Conservation (phyloP, 257 asterid species). For the Handroanthus guayacan region DNA sequence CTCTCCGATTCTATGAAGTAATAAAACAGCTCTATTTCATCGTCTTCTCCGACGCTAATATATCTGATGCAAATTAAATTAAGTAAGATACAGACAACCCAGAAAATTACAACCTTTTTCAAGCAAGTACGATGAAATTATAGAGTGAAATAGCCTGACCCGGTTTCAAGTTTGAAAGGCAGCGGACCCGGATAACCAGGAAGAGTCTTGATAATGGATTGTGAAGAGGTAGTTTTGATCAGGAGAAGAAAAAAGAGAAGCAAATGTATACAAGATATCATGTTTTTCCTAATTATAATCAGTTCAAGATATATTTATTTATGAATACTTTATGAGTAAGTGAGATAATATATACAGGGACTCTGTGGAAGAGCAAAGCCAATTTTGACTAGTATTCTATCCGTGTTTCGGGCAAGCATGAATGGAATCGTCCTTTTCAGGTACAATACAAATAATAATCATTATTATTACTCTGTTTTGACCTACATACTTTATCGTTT, state of each 20-base stretch:
- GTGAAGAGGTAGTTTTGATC: constrained; percentile 9
- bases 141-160: constrained; percentile 34
- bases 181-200: constrained; percentile 45
- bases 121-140: too few relatives aligned
- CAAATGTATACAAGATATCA: background rate
- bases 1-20: constrained; percentile 61
- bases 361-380: too few relatives aligned
- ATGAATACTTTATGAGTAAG: too few relatives aligned
- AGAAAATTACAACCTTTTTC: background rate
- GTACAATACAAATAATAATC: too few relatives aligned
- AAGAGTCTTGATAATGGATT: constrained; percentile 23
- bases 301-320: too few relatives aligned
- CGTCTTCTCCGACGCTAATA: constrained; percentile 53
- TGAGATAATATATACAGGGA: too few relatives aligned
- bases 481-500: too few relatives aligned
- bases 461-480: too few relatives aligned
- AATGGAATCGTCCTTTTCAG: too few relatives aligned
- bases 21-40: constrained; percentile 56
- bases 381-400: too few relatives aligned
- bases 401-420: too few relatives aligned
- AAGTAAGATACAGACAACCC: background rate
- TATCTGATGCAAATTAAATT: constrained; percentile 43
- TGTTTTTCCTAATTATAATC: background rate
- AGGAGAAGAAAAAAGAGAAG: constrained; percentile 23
- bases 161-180: constrained; percentile 60